These are phyloP conservation scores for Globisporangium nunn DNA, from an alignment of 352 stramenopile species.

Conservation along the genomic window DNA sequence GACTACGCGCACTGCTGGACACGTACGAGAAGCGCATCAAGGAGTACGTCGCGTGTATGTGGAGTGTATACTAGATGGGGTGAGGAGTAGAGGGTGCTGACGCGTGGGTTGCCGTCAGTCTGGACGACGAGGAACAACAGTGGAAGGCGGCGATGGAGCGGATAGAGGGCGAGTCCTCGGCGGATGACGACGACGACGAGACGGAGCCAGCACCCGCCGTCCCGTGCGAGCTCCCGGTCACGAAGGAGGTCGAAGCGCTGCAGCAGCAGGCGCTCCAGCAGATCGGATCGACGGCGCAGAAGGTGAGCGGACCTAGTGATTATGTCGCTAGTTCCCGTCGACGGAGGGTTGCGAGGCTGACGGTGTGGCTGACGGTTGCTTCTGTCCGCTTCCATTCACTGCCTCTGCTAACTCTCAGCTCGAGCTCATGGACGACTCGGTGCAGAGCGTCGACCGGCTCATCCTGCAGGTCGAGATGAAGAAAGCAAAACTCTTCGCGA, in stretches of 20 bases:
- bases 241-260: conserved; percentile 33
- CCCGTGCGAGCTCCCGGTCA: conserved; percentile 35
- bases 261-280: conserved; percentile 39
- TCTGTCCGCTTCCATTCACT: background rate
- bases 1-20: conserved; percentile 41
- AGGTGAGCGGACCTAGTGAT: conserved; percentile 16
- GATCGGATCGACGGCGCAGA: conserved; percentile 31
- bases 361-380: too few relatives aligned
- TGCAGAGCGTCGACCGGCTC: conserved; percentile 53
- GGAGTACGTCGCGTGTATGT: conserved; percentile 14
- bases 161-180: conserved; percentile 23
- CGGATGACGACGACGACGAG: conserved; percentile 9
- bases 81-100: background rate
- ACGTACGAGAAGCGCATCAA: conserved; percentile 35
- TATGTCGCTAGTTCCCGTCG: background rate
- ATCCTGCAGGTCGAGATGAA: conserved; percentile 64
- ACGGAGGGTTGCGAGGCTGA: background rate
- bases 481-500: conserved; percentile 54
- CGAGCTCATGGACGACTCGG: conserved; percentile 51
- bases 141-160: conserved; percentile 38
- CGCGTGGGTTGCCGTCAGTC: conserved; percentile 10
- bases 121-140: conserved; percentile 45
- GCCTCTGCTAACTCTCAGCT: conserved; percentile 21
- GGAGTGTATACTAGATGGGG: too few relatives aligned
- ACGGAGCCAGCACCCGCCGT: conserved; percentile 12